Evolutionary conservation across 768 basidiomycete species (phyloP).

Genomic region (Termitomyces sp.): DNA sequence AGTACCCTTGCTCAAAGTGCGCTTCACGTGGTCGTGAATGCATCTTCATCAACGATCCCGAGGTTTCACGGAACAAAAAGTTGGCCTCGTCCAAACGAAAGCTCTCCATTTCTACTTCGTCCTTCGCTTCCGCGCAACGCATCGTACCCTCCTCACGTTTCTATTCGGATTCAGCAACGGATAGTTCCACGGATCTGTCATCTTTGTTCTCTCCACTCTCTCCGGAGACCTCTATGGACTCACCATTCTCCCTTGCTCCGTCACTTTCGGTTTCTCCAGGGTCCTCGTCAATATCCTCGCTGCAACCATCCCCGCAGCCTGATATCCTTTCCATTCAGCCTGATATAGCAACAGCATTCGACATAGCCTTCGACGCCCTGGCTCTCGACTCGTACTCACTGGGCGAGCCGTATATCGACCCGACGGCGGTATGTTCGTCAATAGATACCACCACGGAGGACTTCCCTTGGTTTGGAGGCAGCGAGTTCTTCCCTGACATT

Average conservation of each 20-base stretch:
- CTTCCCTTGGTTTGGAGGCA: constrained; percentile 31
- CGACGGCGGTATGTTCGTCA: constrained; percentile 24
- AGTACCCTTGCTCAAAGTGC: constrained; percentile 66
- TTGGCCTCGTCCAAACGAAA: constrained; percentile 26
- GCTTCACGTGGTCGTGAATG: constrained; percentile 57
- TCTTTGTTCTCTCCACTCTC: constrained; percentile 6
- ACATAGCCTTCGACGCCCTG: constrained; percentile 25
- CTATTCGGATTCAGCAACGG: constrained; percentile 9
- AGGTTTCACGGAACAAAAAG: constrained; percentile 35
- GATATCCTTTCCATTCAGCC: constrained; percentile 31
- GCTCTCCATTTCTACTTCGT: constrained; percentile 14
- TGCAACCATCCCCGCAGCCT: constrained; percentile 34
- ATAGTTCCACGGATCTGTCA: constrained; percentile 11
- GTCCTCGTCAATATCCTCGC: constrained; percentile 29
- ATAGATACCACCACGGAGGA: constrained; percentile 20
- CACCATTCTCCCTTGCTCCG: constrained; percentile 2
- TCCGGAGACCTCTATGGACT: constrained; percentile 12
- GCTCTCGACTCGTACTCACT: constrained; percentile 27
- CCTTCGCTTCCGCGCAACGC: constrained; percentile 28
- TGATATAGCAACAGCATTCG: constrained; percentile 24
- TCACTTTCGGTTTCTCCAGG: constrained; percentile 23
- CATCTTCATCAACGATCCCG: constrained; percentile 51
- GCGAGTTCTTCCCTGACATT: constrained; percentile 28
- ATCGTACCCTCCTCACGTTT: constrained; percentile 8
- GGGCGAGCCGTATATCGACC: constrained; percentile 30